Evolutionary conservation across 345 rosid genomes (phyloP).

Genomic region (Iberis pinnata): DNA sequence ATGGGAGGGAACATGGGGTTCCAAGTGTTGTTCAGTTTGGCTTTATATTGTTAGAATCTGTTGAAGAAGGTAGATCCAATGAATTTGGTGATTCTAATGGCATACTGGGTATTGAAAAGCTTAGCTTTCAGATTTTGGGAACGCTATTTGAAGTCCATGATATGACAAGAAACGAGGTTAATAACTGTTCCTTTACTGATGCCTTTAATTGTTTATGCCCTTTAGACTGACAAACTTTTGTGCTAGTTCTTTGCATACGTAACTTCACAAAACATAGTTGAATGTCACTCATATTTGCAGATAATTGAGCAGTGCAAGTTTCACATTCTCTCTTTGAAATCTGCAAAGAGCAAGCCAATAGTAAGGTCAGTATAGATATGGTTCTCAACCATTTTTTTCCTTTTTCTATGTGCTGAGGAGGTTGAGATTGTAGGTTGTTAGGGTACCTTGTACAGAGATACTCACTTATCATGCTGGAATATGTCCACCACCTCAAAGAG

Average conservation of each 20-base stretch:
- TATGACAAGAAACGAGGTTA: constrained; percentile 82
- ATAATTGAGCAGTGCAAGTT: constrained; percentile 79
- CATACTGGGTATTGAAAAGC: constrained; percentile 55
- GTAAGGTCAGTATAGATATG: constrained; percentile 41
- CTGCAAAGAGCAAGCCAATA: constrained; percentile 50
- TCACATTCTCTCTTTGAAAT: constrained; percentile 65
- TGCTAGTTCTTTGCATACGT: constrained; percentile 6
- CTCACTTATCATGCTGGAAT: constrained; percentile 60
- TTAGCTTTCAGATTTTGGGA: constrained; percentile 62
- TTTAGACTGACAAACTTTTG: background rate
- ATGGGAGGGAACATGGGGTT: constrained; percentile 72
- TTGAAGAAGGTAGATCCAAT: constrained; percentile 36
- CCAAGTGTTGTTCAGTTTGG: constrained; percentile 68
- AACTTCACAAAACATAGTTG: constrained; percentile 7
- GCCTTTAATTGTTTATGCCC: constrained; percentile 1
- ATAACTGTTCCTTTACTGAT: constrained; percentile 5
- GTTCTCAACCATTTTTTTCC: constrained; percentile 4
- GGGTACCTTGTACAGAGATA: constrained; percentile 45
- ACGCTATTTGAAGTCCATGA: constrained; percentile 69
- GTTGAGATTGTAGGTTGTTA: constrained; percentile 49
- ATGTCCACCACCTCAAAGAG: constrained; percentile 65
- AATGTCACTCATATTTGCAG: constrained; percentile 36
- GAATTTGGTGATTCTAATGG: constrained; percentile 36
- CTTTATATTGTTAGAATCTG: constrained; percentile 62
- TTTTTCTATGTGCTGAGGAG: constrained; percentile 13